These are phyloP conservation scores for Collybia sp. DNA, from an alignment of 768 basidiomycete species.

Conservation along the genomic window DNA sequence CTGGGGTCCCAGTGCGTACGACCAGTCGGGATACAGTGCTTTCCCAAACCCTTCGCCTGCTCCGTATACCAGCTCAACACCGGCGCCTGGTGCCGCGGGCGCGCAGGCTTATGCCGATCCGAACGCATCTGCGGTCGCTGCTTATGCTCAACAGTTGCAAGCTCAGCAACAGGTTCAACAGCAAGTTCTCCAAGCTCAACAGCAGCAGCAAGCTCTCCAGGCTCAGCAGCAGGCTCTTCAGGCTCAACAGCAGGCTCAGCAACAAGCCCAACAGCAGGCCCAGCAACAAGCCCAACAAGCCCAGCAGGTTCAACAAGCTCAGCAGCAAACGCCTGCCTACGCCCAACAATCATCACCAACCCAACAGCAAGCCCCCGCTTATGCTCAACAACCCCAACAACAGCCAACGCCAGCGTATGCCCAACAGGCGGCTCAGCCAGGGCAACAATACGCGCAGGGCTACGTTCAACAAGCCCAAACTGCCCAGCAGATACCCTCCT, in stretches of 20 bases:
- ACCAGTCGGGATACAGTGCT: constrained; percentile 12
- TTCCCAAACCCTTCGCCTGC: constrained; percentile 9
- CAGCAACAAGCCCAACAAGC: constrained; percentile 18
- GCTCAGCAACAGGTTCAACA: constrained; percentile 9
- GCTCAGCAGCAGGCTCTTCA: constrained; percentile 9
- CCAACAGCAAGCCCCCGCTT: constrained; percentile 7
- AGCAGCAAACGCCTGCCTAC: constrained; percentile 9
- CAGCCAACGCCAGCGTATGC: constrained; percentile 4
- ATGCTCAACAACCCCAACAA: constrained; percentile 8
- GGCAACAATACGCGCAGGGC: no score
- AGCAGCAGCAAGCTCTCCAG: constrained; percentile 9
- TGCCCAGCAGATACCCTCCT: no score
- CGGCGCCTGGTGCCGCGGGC: constrained; percentile 4
- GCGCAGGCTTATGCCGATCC: constrained; percentile 9
- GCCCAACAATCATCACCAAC: background rate
- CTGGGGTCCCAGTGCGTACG: constrained; percentile 2
- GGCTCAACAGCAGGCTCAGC: constrained; percentile 21
- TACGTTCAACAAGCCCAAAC: no score
- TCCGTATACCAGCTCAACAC: constrained; percentile 5
- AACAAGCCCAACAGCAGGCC: constrained; percentile 27
- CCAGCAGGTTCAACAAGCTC: constrained; percentile 13
- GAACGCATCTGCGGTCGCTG: constrained; percentile 12
- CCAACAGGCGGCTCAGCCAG: no score
- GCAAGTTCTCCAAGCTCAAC: constrained; percentile 8
- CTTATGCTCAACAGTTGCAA: constrained; percentile 9